Percentiles rank a stretch among this genome's conserved stretches.
Conservation (phyloP, 331 rosid species). For the Quercus lobata region DNA sequence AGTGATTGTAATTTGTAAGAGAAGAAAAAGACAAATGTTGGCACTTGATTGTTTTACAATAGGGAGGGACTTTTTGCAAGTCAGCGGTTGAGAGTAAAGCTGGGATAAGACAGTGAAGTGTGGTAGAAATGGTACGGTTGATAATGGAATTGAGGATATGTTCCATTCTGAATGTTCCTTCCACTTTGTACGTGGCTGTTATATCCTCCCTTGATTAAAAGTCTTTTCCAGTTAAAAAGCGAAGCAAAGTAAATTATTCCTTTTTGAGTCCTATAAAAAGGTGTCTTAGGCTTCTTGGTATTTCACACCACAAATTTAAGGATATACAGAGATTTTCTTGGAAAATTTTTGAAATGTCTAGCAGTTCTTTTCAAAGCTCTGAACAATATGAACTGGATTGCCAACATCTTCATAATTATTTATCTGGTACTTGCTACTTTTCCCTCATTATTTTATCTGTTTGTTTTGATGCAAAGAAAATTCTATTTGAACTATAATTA, state of each 20-base stretch:
- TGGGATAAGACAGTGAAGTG: slow-evolving; percentile 10
- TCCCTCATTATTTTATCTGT: background rate
- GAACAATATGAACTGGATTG: slow-evolving; percentile 7
- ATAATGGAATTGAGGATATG: slow-evolving; percentile 10
- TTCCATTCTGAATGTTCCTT: slow-evolving; percentile 8
- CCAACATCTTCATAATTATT: slow-evolving; percentile 13
- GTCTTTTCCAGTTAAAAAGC: background rate
- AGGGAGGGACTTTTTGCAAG: background rate
- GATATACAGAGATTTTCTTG: background rate
- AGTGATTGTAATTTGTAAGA: background rate
- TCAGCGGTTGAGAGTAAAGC: background rate
- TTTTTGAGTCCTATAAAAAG: background rate
- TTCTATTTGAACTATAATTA: background rate
- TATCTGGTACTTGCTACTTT: background rate
- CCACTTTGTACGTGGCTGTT: slow-evolving; percentile 15
- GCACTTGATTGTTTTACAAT: background rate
- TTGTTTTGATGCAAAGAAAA: background rate
- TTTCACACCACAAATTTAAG: background rate
- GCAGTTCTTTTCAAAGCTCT: background rate
- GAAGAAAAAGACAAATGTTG: background rate
- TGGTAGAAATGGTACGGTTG: background rate
- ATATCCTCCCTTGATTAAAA: background rate
- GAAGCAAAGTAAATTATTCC: background rate
- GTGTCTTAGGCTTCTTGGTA: background rate
- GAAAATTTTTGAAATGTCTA: background rate